Percentiles rank a stretch among this genome's conserved stretches.
These are phyloP conservation scores for Bryoglossum gracile DNA, from an alignment of 495 filamentous ascomycete genomes.

Conservation along the genomic window DNA sequence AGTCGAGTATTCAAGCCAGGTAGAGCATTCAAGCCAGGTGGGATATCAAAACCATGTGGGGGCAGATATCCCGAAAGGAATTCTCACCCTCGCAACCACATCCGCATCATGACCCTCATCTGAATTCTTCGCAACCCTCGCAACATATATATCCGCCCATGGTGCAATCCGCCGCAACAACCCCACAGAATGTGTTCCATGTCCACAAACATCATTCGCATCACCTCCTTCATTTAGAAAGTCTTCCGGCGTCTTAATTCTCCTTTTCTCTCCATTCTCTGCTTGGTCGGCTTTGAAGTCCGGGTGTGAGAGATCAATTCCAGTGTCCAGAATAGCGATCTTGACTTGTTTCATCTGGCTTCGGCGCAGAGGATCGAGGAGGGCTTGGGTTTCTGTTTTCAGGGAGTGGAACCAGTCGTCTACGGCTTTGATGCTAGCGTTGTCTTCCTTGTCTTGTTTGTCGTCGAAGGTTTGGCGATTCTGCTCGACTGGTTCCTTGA, in stretches of 20 bases:
- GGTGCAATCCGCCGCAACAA: slow-evolving; percentile 8
- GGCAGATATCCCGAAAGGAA: no score
- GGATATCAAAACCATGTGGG: no score
- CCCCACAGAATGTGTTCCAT: slow-evolving; percentile 15
- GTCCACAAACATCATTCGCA: slow-evolving; percentile 12
- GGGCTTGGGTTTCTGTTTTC: background rate
- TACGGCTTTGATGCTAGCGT: background rate
- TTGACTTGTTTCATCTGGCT: slow-evolving; percentile 2
- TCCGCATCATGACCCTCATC: background rate
- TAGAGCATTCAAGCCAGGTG: no score
- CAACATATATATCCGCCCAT: slow-evolving; percentile 17
- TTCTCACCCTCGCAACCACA: slow-evolving; percentile 14
- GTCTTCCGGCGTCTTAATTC: slow-evolving; percentile 1
- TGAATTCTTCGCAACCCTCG: slow-evolving; percentile 12
- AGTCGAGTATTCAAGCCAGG: no score
- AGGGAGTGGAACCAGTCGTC: slow-evolving; percentile 2
- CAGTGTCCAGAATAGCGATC: slow-evolving; percentile 22
- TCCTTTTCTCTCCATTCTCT: background rate
- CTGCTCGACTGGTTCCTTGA: background rate
- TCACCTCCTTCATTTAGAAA: background rate
- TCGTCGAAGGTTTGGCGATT: background rate
- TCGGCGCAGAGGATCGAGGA: background rate
- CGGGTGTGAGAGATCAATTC: slow-evolving; percentile 10
- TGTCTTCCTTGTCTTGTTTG: background rate
- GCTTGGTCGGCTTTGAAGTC: slow-evolving; percentile 2